These are phyloP conservation scores for Aristolochia californica DNA, from an alignment of 164 flowering plant species.

Conservation along the genomic window DNA sequence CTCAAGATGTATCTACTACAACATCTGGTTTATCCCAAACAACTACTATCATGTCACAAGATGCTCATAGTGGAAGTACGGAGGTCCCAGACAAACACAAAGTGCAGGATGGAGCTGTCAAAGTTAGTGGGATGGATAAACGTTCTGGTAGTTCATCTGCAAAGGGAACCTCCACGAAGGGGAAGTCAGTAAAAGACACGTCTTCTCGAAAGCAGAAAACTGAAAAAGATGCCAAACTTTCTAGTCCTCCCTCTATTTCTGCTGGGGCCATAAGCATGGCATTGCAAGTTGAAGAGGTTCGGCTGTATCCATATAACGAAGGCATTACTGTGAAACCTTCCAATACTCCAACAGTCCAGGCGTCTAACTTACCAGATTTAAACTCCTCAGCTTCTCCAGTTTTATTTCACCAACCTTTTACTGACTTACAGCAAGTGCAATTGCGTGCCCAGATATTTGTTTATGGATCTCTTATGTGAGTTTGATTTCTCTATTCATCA, in stretches of 20 bases:
- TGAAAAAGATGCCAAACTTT: slow-evolving; percentile 24
- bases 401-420: slow-evolving; percentile 48
- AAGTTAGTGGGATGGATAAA: slow-evolving; percentile 33
- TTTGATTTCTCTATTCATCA: slow-evolving; percentile 1
- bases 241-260: slow-evolving; percentile 16
- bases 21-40: no score
- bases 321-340: slow-evolving; percentile 25
- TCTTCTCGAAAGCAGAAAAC: slow-evolving; percentile 20
- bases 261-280: slow-evolving; percentile 18
- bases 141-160: slow-evolving; percentile 27
- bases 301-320: slow-evolving; percentile 21
- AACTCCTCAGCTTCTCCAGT: slow-evolving; percentile 43
- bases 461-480: slow-evolving; percentile 97
- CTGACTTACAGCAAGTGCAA: slow-evolving; percentile 91
- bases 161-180: slow-evolving; percentile 37
- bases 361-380: slow-evolving; percentile 57
- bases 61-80: slow-evolving; percentile 22
- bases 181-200: slow-evolving; percentile 28
- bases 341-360: slow-evolving; percentile 21
- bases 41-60: slow-evolving; percentile 14
- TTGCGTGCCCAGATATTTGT: slow-evolving; percentile 98
- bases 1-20: no score
- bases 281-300: slow-evolving; percentile 27
- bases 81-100: slow-evolving; percentile 18
- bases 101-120: slow-evolving; percentile 10